Base-by-base conservation (phyloP, 148 eudicot genomes). In the Heliamphora exappendiculata region DNA sequence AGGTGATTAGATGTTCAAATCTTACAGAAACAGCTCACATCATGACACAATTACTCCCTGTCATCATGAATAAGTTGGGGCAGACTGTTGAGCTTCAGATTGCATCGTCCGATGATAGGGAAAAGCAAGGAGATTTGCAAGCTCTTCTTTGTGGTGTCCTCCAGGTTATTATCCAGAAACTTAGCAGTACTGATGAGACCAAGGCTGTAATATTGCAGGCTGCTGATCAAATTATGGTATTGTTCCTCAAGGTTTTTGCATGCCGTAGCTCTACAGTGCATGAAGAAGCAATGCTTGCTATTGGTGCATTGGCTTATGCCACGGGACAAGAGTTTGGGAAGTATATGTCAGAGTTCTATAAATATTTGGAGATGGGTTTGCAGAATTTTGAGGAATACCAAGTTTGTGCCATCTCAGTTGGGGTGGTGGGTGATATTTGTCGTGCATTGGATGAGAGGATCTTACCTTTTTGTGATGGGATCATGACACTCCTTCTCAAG, bases 201-300 rank as follows among this genome's bases (percentile, higher is more conserved):
- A 87, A 85, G 70, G 72, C 76, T 59, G 73, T 84, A 63, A 81
- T 87, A 22, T 67, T 84, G 29, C 81, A 84, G 49, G 76, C 66
- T 59, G 80, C 90, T 2, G 89, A 87, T 66, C 80, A 82, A 76
- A 84, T 85, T 45, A 89, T 89, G 92, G 42, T 82, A 29, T 68
- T 89, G 74, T 85, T 89, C 76, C 90, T 89, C 45, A 85, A 77
- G 71, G 84, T 87, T 37, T 89, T 89, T 68, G 81, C 82, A 80
- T 78, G 85, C 68, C 87, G 86, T 33, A 85, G 87, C 72, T 81
- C 90, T 19, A 87, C 92, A 19, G 90, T 89, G 68, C 90, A 87
- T 75, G 90, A 89, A 77, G 92, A 89, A 77, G 90, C 92, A 22
- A 87, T 89, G 92, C 89, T 89, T 72, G 90, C 90, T 5, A 85